phyloP scores from a whole-genome alignment of 106 monocot genomes.

The Acanthochlamys bracteata region DNA sequence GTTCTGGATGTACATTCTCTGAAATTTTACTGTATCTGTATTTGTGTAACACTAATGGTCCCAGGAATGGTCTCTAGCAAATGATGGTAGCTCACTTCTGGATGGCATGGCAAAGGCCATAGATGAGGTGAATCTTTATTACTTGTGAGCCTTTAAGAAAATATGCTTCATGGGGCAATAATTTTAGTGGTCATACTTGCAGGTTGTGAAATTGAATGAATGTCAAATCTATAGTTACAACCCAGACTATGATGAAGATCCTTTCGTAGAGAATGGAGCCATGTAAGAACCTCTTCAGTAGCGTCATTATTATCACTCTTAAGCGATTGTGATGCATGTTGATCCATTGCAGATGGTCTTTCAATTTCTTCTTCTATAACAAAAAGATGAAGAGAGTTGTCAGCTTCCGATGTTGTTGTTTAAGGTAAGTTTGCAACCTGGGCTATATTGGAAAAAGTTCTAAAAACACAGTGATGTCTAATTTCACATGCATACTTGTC shows the following conservation, averaged over 20 bases:
- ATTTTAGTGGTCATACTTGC: conserved; percentile 8
- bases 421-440: conserved; percentile 38
- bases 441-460: background rate
- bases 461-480: background rate
- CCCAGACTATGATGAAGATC: conserved; percentile 82
- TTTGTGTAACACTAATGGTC: too few relatives aligned
- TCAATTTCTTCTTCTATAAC: conserved; percentile 96
- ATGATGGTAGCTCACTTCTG: conserved; percentile 52
- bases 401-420: conserved; percentile 80
- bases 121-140: conserved; percentile 56
- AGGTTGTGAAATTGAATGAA: conserved; percentile 76
- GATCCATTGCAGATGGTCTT: conserved; percentile 69
- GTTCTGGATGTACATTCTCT: too few relatives aligned
- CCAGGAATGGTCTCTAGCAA: conserved; percentile 66
- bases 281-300: conserved; percentile 36
- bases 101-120: conserved; percentile 64
- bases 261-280: conserved; percentile 66
- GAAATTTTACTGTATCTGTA: too few relatives aligned
- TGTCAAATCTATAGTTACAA: conserved; percentile 95
- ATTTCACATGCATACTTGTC: background rate
- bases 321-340: background rate
- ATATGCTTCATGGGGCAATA: too few relatives aligned
- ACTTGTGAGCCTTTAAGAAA: background rate
- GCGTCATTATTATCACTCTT: background rate
- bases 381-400: conserved; percentile 80